Evolutionary conservation across 2,329 filamentous ascomycete species (phyloP), one percentile per base, ranked within the genome.

Genomic region (Macrophomina pseudophaseolina): DNA sequence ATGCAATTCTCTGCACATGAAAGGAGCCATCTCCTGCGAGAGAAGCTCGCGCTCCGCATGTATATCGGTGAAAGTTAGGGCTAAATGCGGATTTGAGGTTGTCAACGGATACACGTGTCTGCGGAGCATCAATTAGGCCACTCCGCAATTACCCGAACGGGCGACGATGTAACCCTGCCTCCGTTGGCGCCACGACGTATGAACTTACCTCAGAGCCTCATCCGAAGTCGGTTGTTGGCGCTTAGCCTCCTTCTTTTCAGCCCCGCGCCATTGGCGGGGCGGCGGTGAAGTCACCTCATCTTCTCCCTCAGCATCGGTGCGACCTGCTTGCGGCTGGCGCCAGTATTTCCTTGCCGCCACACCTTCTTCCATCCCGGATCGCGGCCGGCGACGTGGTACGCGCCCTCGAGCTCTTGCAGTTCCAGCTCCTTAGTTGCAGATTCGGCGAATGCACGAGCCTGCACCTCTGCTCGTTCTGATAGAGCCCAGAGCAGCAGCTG

Each of bases 401-500:
- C 0, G 84, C 87, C 11, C 80, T 78, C 11, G 87, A 91, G 56
- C 0, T 76, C 73, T 71, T 84, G 79, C 42, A 95, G 75, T 28
- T 84, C 80, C 69, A 95, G 75, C 66, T 80, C 81, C 14, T 82
- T 81, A 1, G 69, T 73, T 5, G 82, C 80, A 7, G 74, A 73
- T 7, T 77, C 72, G 23, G 78, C 82, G 71, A 94, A 94, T 16
- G 74, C 76, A 73, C 83, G 79, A 16, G 85, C 85, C 1, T 85
- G 86, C 4, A 76, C 71, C 0, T 80, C 79, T 0, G 84, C 88
- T 4, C 75, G 74, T 1, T 83, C 79, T 32, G 81, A 85, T 1
- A 87, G 72, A 0, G 85, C 89, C 86, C 90, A 90, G 0, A 94
- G 78, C 5, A 94, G 78, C 44, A 93, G 74, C 73, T 95, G 87